These are phyloP conservation scores for Mucor sp. DNA, from an alignment of 371 early-diverging fungal species.

Conservation along the genomic window DNA sequence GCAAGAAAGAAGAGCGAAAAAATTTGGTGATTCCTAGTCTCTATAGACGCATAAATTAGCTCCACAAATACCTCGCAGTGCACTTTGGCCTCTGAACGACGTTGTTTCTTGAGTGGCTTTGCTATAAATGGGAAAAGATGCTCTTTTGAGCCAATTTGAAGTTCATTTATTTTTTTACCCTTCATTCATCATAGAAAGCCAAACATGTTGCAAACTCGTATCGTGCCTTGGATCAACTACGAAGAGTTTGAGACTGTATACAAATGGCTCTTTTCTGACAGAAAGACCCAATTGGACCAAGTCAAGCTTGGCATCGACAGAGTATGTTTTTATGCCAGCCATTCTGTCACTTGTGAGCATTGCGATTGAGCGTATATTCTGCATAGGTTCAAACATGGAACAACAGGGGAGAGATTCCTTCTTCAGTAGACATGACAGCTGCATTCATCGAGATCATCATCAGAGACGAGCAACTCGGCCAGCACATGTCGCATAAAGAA, in stretches of 20 bases:
- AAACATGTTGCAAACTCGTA: constrained; percentile 33
- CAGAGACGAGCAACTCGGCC: constrained; percentile 43
- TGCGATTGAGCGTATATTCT: not conserved
- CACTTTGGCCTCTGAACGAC: not conserved
- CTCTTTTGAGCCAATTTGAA: not conserved
- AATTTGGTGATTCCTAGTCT: not conserved
- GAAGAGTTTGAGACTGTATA: constrained; percentile 51
- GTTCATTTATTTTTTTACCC: not conserved
- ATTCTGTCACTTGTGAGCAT: not conserved
- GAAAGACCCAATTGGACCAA: constrained; percentile 20
- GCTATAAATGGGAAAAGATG: not conserved
- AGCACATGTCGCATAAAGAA: constrained; percentile 51
- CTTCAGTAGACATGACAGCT: constrained; percentile 60
- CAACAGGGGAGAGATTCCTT: constrained; percentile 61
- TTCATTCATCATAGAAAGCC: not conserved
- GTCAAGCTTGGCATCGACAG: constrained; percentile 38
- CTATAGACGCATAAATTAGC: not conserved
- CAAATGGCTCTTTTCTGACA: constrained; percentile 45
- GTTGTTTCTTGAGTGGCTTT: constrained; percentile 5
- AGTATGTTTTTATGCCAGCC: constrained; percentile 14
- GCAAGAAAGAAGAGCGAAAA: not conserved
- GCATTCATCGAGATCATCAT: constrained; percentile 56
- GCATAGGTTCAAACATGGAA: constrained; percentile 66
- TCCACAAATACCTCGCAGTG: not conserved
- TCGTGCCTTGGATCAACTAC: constrained; percentile 52